Base-by-base conservation (phyloP, 257 asterid species). In the Pogostemon cablin region DNA sequence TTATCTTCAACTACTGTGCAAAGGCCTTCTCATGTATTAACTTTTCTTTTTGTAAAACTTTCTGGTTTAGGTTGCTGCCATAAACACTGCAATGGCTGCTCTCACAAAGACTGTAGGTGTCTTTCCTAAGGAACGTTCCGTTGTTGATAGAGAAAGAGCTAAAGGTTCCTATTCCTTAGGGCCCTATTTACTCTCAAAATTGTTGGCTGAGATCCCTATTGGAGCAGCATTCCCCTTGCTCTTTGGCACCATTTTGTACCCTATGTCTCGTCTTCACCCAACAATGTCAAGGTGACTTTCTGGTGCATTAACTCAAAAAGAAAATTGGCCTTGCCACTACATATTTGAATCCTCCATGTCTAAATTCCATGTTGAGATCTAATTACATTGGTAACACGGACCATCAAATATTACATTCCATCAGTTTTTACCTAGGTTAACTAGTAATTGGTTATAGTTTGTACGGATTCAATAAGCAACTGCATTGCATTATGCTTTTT, bases 1-100 rank as follows among this genome's bases (percentile, higher is more conserved):
- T 9, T 15, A 32, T 25, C 6, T 41, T 40, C 40, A 62, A 5
- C 41, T 39, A 56, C 32, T 7, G 55, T 49, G 72, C 56, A 54
- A 48, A 54, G 49, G 72, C 44, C 34, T 66, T 54, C 72, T 67
- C 63, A 65, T 34, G 48, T 72, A 53, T 44, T 56, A 65, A 55
- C 68, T 49, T 60, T 35, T 69, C 59, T 34, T 65, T 48, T 50
- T 50, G 42, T 20, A 6, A 17, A 50, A 59, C 32, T 61, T 68
- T 37, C 74, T 69, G 62, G 41, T 73, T 64, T 82, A 93, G 98
- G 97, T 93, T 79, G 88, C 98, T 77, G 99, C 99, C 41, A 93
- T 93, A 85, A 93, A 89, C 85, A 91, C 99, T 69, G 99, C 98
- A 66, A 93, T 93, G 99, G 96, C 99, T 76, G 98, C 98, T 42